These are phyloP conservation scores for Cercospora sp. DNA, from an alignment of 2,329 filamentous ascomycete genomes.

Conservation along the genomic window DNA sequence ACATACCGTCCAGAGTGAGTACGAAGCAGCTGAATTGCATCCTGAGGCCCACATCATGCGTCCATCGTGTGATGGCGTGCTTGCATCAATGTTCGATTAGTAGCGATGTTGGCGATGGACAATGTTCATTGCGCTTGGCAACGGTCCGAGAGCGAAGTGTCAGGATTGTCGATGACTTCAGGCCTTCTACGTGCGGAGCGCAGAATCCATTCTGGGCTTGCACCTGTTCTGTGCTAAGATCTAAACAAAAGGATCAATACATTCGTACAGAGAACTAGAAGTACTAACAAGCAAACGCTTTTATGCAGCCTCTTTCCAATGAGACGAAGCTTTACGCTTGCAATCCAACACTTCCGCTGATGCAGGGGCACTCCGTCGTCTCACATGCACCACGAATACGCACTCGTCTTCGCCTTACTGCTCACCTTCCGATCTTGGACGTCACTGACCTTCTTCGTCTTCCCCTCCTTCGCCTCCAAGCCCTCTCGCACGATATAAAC, in stretches of 20 bases:
- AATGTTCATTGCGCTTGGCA: background rate
- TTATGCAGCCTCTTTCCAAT: background rate
- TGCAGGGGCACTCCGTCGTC: background rate
- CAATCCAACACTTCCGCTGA: background rate
- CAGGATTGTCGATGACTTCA: background rate
- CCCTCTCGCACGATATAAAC: slow-evolving; percentile 37
- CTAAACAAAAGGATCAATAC: background rate
- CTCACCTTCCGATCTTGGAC: slow-evolving; percentile 15
- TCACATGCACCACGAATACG: background rate
- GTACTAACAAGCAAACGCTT: background rate
- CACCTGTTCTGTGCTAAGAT: background rate
- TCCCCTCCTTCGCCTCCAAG: background rate
- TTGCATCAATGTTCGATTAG: background rate
- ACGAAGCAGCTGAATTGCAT: background rate
- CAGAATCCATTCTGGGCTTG: background rate
- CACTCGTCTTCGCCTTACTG: background rate
- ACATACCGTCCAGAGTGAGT: background rate
- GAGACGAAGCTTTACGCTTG: background rate
- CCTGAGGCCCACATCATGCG: background rate
- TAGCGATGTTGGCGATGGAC: background rate
- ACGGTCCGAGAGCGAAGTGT: background rate
- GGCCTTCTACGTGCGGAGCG: background rate
- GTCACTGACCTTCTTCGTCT: slow-evolving; percentile 13
- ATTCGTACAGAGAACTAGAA: background rate
- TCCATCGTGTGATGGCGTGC: background rate